Conservation (phyloP, 1,139 yeast species). For the Casaregolazyma lundiana region DNA sequence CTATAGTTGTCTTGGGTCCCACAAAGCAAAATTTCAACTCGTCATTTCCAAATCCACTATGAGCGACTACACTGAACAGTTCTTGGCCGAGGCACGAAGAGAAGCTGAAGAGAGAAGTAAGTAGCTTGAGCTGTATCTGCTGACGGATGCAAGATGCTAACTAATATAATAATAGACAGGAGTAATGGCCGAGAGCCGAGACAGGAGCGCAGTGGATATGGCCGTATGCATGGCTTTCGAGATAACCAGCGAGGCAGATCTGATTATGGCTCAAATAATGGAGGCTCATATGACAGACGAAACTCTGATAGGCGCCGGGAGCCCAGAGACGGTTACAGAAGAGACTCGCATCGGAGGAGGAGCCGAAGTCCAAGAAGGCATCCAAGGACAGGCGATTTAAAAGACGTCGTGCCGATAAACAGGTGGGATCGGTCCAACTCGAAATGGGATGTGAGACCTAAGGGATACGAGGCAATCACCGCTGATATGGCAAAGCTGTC, state of each 20-base stretch:
- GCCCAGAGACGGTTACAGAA: constrained; percentile 9
- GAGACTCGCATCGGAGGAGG: constrained; percentile 11
- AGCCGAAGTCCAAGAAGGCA: constrained; percentile 7
- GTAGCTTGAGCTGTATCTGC: not conserved
- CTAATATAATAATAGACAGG: too few species aligned
- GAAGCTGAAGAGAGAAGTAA: constrained; percentile 6
- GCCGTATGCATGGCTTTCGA: not conserved
- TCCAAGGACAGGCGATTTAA: constrained; percentile 25
- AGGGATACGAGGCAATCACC: constrained; percentile 70
- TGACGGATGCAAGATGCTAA: too few species aligned
- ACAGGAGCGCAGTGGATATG: constrained; percentile 15
- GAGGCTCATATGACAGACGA: constrained; percentile 7
- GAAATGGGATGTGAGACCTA: constrained; percentile 71
- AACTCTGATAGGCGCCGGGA: constrained; percentile 8
- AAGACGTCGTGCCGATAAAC: constrained; percentile 40
- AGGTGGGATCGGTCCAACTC: constrained; percentile 45
- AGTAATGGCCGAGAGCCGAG: constrained; percentile 15
- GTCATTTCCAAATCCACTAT: not conserved
- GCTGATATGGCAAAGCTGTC: constrained; percentile 78
- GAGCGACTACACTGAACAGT: constrained; percentile 9
- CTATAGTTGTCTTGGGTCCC: not conserved
- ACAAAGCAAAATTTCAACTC: not conserved
- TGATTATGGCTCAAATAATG: constrained; percentile 3
- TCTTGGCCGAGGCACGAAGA: constrained; percentile 5
- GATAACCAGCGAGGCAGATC: constrained; percentile 6